Conservation (phyloP, 768 basidiomycete genomes). For the Mycena olivaceomarginata region DNA sequence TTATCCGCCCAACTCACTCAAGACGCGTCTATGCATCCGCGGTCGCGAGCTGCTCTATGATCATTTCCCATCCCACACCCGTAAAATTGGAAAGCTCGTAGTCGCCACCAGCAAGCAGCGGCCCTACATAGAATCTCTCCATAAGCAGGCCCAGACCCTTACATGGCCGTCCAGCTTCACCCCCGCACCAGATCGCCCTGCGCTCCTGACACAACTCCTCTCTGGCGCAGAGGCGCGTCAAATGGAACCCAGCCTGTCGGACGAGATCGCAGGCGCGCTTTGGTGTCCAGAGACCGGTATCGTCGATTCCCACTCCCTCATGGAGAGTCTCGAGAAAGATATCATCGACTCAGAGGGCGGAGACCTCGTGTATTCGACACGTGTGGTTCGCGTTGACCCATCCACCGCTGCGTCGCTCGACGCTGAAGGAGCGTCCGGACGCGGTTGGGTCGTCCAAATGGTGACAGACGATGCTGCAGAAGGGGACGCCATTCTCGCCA, state of each 20-base stretch:
- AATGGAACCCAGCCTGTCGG: slow-evolving; percentile 90
- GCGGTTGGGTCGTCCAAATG: slow-evolving; percentile 94
- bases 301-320: slow-evolving; percentile 89
- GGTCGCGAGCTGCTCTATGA: slow-evolving; percentile 91
- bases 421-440: slow-evolving; percentile 55
- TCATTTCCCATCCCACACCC: slow-evolving; percentile 76
- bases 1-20: slow-evolving; percentile 89
- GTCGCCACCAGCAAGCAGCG: slow-evolving; percentile 84
- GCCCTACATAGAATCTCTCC: slow-evolving; percentile 82
- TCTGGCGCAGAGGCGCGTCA: slow-evolving; percentile 78
- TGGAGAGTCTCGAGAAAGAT: slow-evolving; percentile 90
- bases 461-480: slow-evolving; percentile 69
- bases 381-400: slow-evolving; percentile 91
- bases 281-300: slow-evolving; percentile 94
- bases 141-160: slow-evolving; percentile 76
- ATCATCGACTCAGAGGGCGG: slow-evolving; percentile 82
- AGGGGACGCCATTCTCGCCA: slow-evolving; percentile 81
- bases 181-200: slow-evolving; percentile 50
- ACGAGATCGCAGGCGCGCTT: slow-evolving; percentile 81
- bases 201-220: slow-evolving; percentile 82
- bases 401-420: slow-evolving; percentile 50
- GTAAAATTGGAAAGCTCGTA: slow-evolving; percentile 92
- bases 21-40: slow-evolving; percentile 90
- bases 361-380: slow-evolving; percentile 85
- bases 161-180: slow-evolving; percentile 68